These are phyloP conservation scores for Eimeria praecox DNA, from an alignment of 169 alveolate genomes.

Conservation along the genomic window DNA sequence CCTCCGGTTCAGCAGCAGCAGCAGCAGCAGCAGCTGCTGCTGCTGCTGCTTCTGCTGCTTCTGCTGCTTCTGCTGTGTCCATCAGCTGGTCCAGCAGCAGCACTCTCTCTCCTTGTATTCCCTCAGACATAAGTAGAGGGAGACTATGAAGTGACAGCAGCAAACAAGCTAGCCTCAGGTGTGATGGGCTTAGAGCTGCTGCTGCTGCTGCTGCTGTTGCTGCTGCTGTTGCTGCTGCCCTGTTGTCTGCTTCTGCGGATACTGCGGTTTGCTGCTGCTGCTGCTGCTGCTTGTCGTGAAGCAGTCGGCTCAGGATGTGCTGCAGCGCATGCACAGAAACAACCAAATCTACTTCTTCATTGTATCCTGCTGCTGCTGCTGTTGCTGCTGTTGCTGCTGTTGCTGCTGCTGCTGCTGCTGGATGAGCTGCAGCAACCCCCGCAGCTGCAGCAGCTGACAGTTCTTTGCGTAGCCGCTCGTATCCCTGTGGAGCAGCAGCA, in stretches of 20 bases:
- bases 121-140: neutral
- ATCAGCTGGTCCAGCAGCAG: constrained; percentile 55
- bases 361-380: constrained; percentile 26
- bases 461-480: neutral
- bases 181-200: neutral
- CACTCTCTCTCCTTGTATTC: neutral
- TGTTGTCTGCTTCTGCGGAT: neutral
- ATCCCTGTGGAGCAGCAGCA: constrained; percentile 50
- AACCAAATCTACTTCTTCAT: neutral
- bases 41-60: constrained; percentile 62
- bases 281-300: constrained; percentile 5
- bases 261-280: constrained; percentile 33
- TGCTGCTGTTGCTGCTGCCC: constrained; percentile 7
- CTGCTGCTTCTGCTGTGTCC: constrained; percentile 63
- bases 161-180: constrained; percentile 48
- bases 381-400: constrained; percentile 54
- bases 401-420: constrained; percentile 51
- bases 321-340: constrained; percentile 34
- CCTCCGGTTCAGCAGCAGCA: neutral
- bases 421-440: constrained; percentile 25
- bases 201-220: constrained; percentile 52
- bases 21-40: too few species aligned
- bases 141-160: constrained; percentile 57
- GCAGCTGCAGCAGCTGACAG: constrained; percentile 19
- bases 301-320: constrained; percentile 26